phyloP scores from a whole-genome alignment of 2,329 filamentous ascomycete genomes.

The Alternaria incomplexa region DNA sequence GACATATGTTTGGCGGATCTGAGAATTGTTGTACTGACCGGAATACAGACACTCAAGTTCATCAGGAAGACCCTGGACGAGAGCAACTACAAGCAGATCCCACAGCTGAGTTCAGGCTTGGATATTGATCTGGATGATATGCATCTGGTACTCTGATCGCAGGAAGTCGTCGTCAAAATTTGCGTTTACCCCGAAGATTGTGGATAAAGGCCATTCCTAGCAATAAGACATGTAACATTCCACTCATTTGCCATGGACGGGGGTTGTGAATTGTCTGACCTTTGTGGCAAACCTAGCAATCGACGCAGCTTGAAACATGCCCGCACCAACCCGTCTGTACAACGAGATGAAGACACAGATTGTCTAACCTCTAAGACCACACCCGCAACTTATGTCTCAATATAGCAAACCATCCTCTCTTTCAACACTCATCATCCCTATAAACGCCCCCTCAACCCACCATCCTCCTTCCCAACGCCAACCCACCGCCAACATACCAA shows the following conservation, averaged over 20 bases:
- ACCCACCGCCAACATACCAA: too few species aligned
- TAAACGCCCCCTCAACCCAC: not conserved
- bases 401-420: accelerated
- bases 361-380: not conserved
- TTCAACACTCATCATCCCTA: not conserved
- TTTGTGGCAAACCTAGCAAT: not conserved
- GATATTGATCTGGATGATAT: constrained; percentile 51
- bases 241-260: accelerated
- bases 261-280: not conserved
- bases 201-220: not conserved
- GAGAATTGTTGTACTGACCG: not conserved
- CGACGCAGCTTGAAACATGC: not conserved
- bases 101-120: constrained; percentile 52
- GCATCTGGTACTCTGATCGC: constrained; percentile 32
- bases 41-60: constrained; percentile 43
- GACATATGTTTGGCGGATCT: not conserved
- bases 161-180: not conserved
- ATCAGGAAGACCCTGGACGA: constrained; percentile 49
- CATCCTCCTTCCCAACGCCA: not conserved
- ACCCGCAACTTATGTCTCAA: not conserved
- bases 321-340: not conserved
- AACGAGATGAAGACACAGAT: not conserved
- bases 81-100: constrained; percentile 53
- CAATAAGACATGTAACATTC: accelerated
- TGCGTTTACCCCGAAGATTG: too few species aligned